Base-by-base conservation (phyloP, 768 basidiomycete species). In the Peribolospora kevripleyi region DNA sequence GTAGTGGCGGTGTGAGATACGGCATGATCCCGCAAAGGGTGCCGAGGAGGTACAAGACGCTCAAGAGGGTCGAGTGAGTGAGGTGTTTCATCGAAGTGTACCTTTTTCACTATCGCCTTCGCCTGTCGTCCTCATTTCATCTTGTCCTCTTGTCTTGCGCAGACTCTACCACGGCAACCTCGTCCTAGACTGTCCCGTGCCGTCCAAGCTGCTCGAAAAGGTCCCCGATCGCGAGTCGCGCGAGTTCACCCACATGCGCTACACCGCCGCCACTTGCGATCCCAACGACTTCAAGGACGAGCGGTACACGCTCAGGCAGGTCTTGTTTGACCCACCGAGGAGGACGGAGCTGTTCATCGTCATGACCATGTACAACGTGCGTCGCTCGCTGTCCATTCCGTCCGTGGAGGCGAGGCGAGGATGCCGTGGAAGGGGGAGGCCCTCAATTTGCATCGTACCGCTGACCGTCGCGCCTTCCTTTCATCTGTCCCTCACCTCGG, bases 341-440 rank as follows among this genome's bases (percentile, higher is more conserved):
- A 74, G 82, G 42, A 93, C 90, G 42, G 91, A 97, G 67, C 71
- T 95, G 11, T 91, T 93, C 69, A 90, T 95, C 61, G 90, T 93
- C 47, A 82, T 95, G 77, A 95, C 90, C 10, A 93, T 95, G 88
- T 93, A 91, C 67, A 91, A 93, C 63, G 87, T 87, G 63, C 78
- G 84, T 61, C 7, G 37, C 36, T 48, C 43, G 50, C 50, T 42
- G 42, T 13, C 9, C 8, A 50, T 41, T 48, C 40, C 4, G 42
- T 36, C 3, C 11, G 1, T 13, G 25, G 25, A 25, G 25, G 25
- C 25, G 25, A 25, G 25, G 25, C 49, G 46, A 48, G 41, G n/a
- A 48, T 49, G 41, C 54, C 53, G 46, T 54, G 52, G 25, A 56
- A 59, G 40, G 58, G 50, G 13, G 53, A 53, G 11, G 51, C 55